These are phyloP conservation scores for Xylaria scruposa DNA, from an alignment of 495 filamentous ascomycete species.

Conservation along the genomic window DNA sequence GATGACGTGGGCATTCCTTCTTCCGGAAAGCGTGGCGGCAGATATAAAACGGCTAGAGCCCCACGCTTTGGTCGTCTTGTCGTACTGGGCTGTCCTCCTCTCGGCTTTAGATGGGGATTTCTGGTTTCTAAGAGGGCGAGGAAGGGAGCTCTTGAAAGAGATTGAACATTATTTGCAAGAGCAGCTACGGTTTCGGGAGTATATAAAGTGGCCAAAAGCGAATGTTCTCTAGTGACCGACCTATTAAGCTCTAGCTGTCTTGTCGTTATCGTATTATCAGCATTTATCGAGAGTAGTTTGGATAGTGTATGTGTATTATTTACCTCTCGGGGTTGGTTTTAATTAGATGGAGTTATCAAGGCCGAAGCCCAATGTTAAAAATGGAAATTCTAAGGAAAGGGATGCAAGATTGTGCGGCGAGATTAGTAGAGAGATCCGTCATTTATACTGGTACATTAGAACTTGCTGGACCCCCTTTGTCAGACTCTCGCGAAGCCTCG, in stretches of 20 bases:
- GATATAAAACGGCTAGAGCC: slow-evolving; percentile 1
- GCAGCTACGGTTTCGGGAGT: background rate
- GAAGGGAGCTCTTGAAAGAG: background rate
- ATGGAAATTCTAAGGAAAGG: background rate
- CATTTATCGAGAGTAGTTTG: background rate
- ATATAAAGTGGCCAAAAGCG: slow-evolving; percentile 3
- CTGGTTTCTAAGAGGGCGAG: slow-evolving; percentile 5
- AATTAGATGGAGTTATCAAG: background rate
- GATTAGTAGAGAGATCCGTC: background rate
- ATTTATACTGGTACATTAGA: no score
- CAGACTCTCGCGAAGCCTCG: no score
- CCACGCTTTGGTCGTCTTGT: background rate
- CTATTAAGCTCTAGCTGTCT: background rate
- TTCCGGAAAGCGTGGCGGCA: background rate
- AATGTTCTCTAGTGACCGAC: background rate
- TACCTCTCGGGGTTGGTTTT: background rate
- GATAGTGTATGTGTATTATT: background rate
- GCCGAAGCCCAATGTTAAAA: background rate
- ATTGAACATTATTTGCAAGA: background rate
- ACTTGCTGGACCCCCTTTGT: no score
- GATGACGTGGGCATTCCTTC: background rate
- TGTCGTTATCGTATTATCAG: background rate
- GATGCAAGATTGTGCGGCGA: background rate
- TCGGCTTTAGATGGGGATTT: background rate
- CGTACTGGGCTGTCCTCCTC: background rate